These are phyloP conservation scores for Trypanosoma lewisi DNA, from an alignment of 208 protist species.

Conservation along the genomic window DNA sequence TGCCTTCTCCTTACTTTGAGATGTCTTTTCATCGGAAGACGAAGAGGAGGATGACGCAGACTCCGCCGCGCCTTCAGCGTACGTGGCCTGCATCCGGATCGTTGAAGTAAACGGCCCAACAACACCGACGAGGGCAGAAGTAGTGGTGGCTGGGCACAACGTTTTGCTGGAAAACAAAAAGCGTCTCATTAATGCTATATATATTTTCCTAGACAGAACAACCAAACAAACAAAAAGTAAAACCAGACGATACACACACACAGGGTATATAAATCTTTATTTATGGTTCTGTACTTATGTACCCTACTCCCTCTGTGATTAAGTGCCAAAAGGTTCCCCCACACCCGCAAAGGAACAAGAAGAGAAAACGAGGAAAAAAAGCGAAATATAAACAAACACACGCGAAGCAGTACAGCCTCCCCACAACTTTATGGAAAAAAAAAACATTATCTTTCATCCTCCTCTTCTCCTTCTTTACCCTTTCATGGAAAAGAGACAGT, in stretches of 20 bases:
- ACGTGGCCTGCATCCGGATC: conserved; percentile 6
- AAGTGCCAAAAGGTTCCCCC: neutral
- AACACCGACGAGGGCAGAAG: neutral
- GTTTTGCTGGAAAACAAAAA: conserved; percentile 2
- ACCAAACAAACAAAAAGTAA: neutral
- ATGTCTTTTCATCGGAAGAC: neutral
- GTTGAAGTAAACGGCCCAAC: neutral
- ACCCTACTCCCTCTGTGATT: too few relatives aligned
- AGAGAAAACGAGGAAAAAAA: conserved; percentile 8
- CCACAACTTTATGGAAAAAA: too few relatives aligned
- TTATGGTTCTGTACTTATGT: too few relatives aligned
- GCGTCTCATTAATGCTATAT: conserved; percentile 2
- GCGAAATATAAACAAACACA: too few relatives aligned
- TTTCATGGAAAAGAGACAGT: too few relatives aligned
- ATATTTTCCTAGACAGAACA: too few relatives aligned
- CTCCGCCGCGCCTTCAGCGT: neutral
- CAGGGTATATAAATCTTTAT: conserved; percentile 1
- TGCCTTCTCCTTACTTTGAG: conserved; percentile 1
- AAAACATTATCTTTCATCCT: too few relatives aligned
- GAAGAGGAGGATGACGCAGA: conserved; percentile 7
- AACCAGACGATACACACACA: neutral
- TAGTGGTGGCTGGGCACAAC: neutral
- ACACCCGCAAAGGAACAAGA: neutral
- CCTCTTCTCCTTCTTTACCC: too few relatives aligned
- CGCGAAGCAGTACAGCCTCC: too few relatives aligned